Evolutionary conservation across 2,329 filamentous ascomycete species (phyloP), one percentile per base, ranked within the genome.

Genomic region (Aspergillus calidoustus): DNA sequence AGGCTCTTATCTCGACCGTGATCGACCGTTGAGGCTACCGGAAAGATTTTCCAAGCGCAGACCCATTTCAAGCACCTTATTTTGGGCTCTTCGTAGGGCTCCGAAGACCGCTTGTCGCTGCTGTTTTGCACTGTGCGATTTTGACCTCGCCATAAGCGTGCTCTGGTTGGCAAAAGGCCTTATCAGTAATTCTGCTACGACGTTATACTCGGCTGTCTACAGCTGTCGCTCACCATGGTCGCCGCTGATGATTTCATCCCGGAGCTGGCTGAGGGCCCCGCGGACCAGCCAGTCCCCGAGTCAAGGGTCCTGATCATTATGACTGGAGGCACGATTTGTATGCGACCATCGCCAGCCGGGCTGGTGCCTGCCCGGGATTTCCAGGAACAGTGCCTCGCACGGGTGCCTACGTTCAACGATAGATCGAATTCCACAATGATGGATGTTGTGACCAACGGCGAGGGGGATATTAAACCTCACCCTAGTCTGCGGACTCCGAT

Each of bases 251-350:
- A 61, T 31, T 43, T 57, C 19, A 64, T 70, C n/a, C 72, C 71
- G 17, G 66, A 68, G 50, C 50, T 68, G 66, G 64, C 60, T 28
- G 65, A 70, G 34, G 59, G 60, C 46, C 66, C 67, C 53, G 49
- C 63, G 17, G 71, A 72, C 22, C 66, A 67, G 54, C 28, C 66
- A n/a, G 59, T 73, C 13, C 90, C 89, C 11, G 92, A 96, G 76
- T 92, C 91, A 25, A 85, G 91, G 61, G 91, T 97, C 13, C 83
- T 97, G 66, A 90, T 97, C 71, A 91, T 97, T 77, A 94, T 96
- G 81, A 97, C 93, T 13, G 93, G 91, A 74, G 80, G 75, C 58
- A 80, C 78, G n/a, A 97, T 97, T 71, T 97, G 92, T 79, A 97
- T 97, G 93, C 88, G 90, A 73, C 89, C 88, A 58, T 92, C 92